phyloP scores from a whole-genome alignment of 352 stramenopile species.

The Phytopythium sindhum region DNA sequence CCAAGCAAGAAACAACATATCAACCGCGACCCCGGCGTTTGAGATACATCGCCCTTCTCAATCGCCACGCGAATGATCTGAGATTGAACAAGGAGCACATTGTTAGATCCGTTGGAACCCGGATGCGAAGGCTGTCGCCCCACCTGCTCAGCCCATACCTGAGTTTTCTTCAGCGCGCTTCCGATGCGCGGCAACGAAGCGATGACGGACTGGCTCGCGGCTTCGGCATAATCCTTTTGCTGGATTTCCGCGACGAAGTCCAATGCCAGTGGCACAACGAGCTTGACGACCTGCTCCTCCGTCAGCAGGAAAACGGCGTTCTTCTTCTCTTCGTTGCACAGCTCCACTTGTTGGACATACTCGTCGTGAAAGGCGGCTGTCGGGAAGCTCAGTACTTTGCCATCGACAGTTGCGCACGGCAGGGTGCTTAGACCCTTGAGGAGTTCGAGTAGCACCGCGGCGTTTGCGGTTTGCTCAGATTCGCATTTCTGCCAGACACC shows the following conservation, averaged over 20 bases:
- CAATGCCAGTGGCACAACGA: constrained; percentile 65
- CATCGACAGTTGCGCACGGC: constrained; percentile 60
- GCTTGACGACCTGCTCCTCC: constrained; percentile 74
- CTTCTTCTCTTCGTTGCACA: constrained; percentile 46
- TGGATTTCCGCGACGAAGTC: constrained; percentile 75
- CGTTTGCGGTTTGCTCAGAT: constrained; percentile 38
- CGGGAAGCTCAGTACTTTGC: constrained; percentile 61
- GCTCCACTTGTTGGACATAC: constrained; percentile 45
- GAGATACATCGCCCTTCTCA: constrained; percentile 80
- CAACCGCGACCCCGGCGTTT: constrained; percentile 67
- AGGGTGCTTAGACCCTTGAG: constrained; percentile 58
- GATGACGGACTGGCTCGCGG: constrained; percentile 55
- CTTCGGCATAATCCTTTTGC: constrained; percentile 73
- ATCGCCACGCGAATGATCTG: constrained; percentile 82
- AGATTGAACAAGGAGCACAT: not conserved
- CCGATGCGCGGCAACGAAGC: constrained; percentile 54
- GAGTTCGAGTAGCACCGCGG: constrained; percentile 50
- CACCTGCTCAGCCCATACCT: constrained; percentile 21
- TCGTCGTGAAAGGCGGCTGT: constrained; percentile 61
- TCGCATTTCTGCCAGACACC: constrained; percentile 70
- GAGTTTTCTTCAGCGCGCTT: constrained; percentile 69
- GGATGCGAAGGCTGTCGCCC: not conserved
- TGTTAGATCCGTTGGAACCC: not conserved
- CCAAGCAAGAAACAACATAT: constrained; percentile 76
- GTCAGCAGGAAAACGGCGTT: constrained; percentile 64